phyloP scores from a whole-genome alignment of 2,329 filamentous ascomycete genomes.

The Ophiobolus disseminans region DNA sequence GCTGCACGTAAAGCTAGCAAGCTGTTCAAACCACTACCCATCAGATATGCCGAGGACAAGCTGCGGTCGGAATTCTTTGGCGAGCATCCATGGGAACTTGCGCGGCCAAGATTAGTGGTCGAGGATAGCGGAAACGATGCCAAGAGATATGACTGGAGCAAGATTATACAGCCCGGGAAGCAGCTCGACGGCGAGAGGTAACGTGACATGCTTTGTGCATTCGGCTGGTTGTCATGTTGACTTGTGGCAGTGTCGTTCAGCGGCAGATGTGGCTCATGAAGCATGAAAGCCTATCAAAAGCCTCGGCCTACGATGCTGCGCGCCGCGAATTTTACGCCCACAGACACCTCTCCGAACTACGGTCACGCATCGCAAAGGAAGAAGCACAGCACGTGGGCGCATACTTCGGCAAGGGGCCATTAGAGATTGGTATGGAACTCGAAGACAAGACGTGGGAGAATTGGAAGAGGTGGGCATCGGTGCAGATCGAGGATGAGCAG shows the following conservation, averaged over 20 bases:
- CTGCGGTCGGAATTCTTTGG: conserved; percentile 83
- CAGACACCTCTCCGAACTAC: conserved; percentile 81
- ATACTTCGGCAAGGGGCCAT: conserved; percentile 79
- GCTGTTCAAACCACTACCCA: conserved; percentile 79
- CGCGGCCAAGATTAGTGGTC: conserved; percentile 81
- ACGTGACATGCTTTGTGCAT: background rate
- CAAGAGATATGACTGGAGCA: conserved; percentile 79
- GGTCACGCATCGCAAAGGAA: conserved; percentile 82
- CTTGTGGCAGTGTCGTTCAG: conserved; percentile 77
- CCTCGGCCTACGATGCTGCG: conserved; percentile 81
- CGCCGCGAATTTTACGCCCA: conserved; percentile 89
- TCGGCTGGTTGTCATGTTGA: background rate
- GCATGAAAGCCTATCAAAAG: conserved; percentile 61
- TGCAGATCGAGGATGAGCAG: conserved; percentile 58
- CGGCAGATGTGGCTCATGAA: conserved; percentile 84
- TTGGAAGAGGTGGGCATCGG: conserved; percentile 82
- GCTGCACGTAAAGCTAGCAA: conserved; percentile 67
- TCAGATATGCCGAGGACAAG: conserved; percentile 83
- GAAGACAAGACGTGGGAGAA: conserved; percentile 81
- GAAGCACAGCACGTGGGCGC: conserved; percentile 86
- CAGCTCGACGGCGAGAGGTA: conserved; percentile 85
- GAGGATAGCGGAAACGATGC: conserved; percentile 86
- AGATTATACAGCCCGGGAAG: conserved; percentile 75
- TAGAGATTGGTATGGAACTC: conserved; percentile 80
- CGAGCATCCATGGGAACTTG: conserved; percentile 97